A percentile compares a stretch with the other conserved stretches of the same genome.
phyloP scores from a whole-genome alignment of 768 basidiomycete genomes.

The Agaricus sinodeliciosus region DNA sequence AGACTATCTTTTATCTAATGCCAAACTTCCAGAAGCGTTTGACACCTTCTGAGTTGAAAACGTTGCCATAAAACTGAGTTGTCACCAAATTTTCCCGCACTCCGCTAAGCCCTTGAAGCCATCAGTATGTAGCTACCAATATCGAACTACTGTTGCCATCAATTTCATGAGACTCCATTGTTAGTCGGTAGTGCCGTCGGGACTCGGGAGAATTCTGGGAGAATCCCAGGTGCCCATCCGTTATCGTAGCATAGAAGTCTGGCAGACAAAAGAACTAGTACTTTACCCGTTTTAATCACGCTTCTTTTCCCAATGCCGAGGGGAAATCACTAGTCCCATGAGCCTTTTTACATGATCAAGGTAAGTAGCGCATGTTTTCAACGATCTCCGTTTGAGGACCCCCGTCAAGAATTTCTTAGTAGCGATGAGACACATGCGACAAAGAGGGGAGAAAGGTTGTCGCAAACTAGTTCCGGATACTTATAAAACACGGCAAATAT shows the following conservation, averaged over 20 bases:
- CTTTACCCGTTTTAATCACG: not conserved
- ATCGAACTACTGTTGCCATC: not conserved
- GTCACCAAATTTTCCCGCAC: not conserved
- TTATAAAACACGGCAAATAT: no score
- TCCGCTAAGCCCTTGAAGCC: not conserved
- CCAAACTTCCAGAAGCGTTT: conserved; percentile 2
- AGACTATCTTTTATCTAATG: not conserved
- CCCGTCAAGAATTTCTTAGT: no score
- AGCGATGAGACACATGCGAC: no score
- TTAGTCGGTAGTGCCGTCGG: not conserved
- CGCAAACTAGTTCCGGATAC: no score
- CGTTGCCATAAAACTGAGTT: not conserved
- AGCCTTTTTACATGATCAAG: not conserved
- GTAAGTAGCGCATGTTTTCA: no score
- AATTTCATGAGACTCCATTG: no score
- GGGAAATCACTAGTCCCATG: not conserved
- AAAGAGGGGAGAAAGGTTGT: no score
- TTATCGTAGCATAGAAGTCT: not conserved
- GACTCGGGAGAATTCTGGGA: not conserved
- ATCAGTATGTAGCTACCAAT: not conserved
- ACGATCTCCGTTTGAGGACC: not conserved
- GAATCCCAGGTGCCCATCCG: not conserved
- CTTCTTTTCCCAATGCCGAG: not conserved
- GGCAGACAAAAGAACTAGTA: no score
- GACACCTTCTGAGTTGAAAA: not conserved